These are phyloP conservation scores for Thymus mandschuricus DNA, from an alignment of 257 asterid species.

Conservation along the genomic window DNA sequence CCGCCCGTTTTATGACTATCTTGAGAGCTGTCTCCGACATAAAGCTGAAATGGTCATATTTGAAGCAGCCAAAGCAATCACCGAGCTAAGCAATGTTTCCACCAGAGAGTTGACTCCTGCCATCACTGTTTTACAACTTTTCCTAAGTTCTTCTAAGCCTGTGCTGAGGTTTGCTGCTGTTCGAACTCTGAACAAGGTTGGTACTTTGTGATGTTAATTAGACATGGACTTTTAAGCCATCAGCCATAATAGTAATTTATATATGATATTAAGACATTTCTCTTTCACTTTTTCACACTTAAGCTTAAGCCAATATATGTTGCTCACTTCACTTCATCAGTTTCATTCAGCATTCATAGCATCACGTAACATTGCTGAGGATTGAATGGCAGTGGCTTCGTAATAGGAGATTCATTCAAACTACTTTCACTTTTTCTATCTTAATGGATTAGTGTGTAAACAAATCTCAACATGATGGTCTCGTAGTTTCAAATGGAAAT, in stretches of 20 bases:
- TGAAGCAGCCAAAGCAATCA: constrained; percentile 98
- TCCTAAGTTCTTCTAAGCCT: constrained; percentile 91
- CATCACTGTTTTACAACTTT: constrained; percentile 85
- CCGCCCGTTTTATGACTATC: constrained; percentile 92
- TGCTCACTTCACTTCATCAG: not conserved
- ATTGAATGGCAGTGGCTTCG: not conserved
- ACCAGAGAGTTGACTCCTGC: constrained; percentile 95
- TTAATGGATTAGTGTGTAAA: not conserved
- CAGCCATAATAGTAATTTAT: not conserved
- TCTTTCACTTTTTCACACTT: not conserved
- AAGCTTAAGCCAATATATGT: not conserved
- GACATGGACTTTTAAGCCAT: constrained; percentile 10
- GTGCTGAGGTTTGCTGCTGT: constrained; percentile 97
- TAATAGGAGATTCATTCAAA: not conserved
- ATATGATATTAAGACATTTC: not conserved
- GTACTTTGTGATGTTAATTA: constrained; percentile 24
- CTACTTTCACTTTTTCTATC: not conserved
- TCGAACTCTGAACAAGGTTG: constrained; percentile 91
- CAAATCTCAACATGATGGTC: not conserved
- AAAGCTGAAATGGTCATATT: constrained; percentile 96
- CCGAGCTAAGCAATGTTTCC: constrained; percentile 79
- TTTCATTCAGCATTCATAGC: constrained; percentile 18
- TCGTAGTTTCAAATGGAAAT: constrained; percentile 6
- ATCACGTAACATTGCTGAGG: not conserved
- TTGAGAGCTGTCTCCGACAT: constrained; percentile 94